Evolutionary conservation across 768 basidiomycete genomes (phyloP), one percentile per base, ranked within the genome.

Genomic region (Pisolithus orientalis): DNA sequence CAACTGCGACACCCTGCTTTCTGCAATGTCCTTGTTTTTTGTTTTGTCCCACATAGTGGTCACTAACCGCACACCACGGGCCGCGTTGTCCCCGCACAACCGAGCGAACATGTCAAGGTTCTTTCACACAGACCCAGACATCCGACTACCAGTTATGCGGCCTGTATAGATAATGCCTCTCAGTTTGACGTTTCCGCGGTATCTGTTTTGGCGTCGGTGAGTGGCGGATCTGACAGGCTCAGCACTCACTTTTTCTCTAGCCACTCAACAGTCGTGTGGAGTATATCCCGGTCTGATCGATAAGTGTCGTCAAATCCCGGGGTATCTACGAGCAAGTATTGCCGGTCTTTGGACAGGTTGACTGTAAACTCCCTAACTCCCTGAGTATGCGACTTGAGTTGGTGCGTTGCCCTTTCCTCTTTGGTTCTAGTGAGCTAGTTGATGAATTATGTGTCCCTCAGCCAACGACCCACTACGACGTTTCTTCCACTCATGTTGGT

Each of bases 21-120:
- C 53, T n/a, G 39, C 55, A 9, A 54, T 14, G 1, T 11, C 8
- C 5, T 1, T 27, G 32, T 65, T 65, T 21, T 47, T 62, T 14
- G 59, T 62, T 1, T 7, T 29, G 43, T 63, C 62, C 74, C 72
- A 74, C 66, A 70, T 72, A 1, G 68, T 74, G 1, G 72, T 75
- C n/a, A 67, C 59, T 13, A 75, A 54, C 17, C 65, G 56, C 5
- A 70, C 60, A 17, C 69, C 70, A 34, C 16, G 56, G 27, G 69
- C 48, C 6, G 65, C 58, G 4, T 55, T 21, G 9, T 59, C 31
- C 4, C 73, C 74, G 39, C 74, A 75, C 16, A 75, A 52, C 25
- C 62, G 57, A 25, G 60, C 55, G 52, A 74, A 71, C 55, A 72
- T 52, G 16, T 57, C 53, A 45, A 73, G 64, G 52, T 70, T 71